Percentiles rank a stretch among this genome's conserved stretches.
Conservation (phyloP, 2,329 filamentous ascomycete genomes). For the Juglanconis sp. region DNA sequence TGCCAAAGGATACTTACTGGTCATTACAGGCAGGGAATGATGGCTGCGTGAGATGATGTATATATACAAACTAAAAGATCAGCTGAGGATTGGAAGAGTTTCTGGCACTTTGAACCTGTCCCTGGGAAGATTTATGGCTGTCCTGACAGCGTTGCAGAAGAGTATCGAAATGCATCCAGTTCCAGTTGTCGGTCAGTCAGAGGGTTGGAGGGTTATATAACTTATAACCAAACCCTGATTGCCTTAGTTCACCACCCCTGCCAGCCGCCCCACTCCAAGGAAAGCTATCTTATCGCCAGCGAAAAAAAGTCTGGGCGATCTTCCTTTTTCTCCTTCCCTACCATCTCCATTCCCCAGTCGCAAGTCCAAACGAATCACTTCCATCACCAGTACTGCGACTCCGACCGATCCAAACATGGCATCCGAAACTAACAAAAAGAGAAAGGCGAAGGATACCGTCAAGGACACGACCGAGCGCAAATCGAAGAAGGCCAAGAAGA, state of each 20-base stretch:
- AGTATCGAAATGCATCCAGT: too few relatives aligned
- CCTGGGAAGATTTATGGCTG: too few relatives aligned
- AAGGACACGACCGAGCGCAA: conserved; percentile 20
- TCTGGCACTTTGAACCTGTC: too few relatives aligned
- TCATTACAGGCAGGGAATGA: too few relatives aligned
- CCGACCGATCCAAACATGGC: conserved; percentile 24
- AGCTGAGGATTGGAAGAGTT: too few relatives aligned
- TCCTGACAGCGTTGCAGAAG: too few relatives aligned
- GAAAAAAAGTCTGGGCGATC: conserved; percentile 17
- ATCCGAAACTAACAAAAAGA: conserved; percentile 32
- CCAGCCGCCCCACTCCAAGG: conserved; percentile 3
- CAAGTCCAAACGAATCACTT: background rate
- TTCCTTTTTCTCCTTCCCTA: background rate
- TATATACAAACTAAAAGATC: too few relatives aligned
- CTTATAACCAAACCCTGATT: background rate
- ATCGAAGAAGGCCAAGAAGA: conserved; percentile 19
- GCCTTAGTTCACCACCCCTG: background rate
- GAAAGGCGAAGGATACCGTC: conserved; percentile 31
- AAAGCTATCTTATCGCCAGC: conserved; percentile 13
- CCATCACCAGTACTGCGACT: background rate
- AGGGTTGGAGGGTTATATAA: too few relatives aligned
- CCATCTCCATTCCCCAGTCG: background rate
- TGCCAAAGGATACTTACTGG: too few relatives aligned
- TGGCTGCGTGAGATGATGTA: too few relatives aligned
- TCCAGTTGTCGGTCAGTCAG: too few relatives aligned